Base-by-base conservation (phyloP, 257 asterid species). In the Lycium ferocissimum region DNA sequence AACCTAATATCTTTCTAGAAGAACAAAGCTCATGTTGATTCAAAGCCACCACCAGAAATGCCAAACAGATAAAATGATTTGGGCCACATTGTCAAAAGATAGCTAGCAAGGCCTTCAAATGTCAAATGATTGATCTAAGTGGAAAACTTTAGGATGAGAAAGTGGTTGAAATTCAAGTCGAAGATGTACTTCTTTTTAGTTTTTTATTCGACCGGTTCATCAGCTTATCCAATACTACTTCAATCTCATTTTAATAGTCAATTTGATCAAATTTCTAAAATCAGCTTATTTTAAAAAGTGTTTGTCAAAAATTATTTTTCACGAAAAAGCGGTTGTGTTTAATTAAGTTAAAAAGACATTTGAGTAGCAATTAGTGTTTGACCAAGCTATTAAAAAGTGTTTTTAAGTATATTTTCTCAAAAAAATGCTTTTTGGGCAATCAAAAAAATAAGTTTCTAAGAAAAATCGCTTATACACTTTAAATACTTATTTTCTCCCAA, bases 81-180 rank as follows among this genome's bases (percentile, higher is more conserved):
- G 62, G 5, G 61, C 20, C 20, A 20, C 12, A 49, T 22, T 6
- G 49, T 75, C 81, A 75, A 75, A 75, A 49, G 81, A 75, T 22
- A 12, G 62, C 49, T 47, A 75, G 37, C 4, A 26, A 49, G 22
- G 14, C 37, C 62, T 49, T 49, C 81, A 75, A 75, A 75, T 75
- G 62, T 75, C 81, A 75, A 75, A 75, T 75, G 45, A 49, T 49
- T 75, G 62, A 75, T 75, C 61, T 6, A 75, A 75, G 13, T 47
- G 13, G 1, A 76, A 12, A 22, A 49, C n/a, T 7, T 51, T 51
- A 76, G 45, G 43, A 47, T 75, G 6, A 75, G 18, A 47, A 73
- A 75, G 45, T 75, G 22, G 62, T 75, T 75, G 62, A 22, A 75
- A 45, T n/a, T 45, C 10, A 72, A 20, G 12, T n/a, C 12, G 18